Percentiles rank a stretch among this genome's conserved stretches.
These are phyloP conservation scores for Vigna unguiculata DNA, from an alignment of 306 rosid species.

Conservation along the genomic window DNA sequence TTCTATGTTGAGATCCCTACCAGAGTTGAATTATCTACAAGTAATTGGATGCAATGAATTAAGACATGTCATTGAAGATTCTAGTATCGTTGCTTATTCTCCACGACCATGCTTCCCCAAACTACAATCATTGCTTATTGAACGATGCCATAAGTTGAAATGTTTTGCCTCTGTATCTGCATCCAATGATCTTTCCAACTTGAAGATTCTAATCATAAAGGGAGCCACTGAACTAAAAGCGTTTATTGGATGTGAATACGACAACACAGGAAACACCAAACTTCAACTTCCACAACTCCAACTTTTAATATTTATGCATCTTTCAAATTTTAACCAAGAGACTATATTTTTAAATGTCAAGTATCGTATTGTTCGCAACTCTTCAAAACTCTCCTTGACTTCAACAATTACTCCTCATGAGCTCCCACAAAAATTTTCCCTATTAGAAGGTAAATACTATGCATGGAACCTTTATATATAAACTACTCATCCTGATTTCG, in stretches of 20 bases:
- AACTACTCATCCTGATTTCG: too few species aligned
- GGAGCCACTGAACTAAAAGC: not conserved
- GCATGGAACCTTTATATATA: too few species aligned
- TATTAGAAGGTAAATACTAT: not conserved
- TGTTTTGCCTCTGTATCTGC: not conserved
- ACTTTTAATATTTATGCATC: not conserved
- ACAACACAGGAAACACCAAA: not conserved
- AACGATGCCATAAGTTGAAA: not conserved
- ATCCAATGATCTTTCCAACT: not conserved
- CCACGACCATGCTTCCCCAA: not conserved
- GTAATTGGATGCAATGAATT: conserved; percentile 35
- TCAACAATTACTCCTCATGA: not conserved
- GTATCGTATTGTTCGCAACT: conserved; percentile 12
- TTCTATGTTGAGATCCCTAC: conserved; percentile 20
- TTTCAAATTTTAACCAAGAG: conserved; percentile 26
- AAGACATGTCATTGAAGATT: not conserved
- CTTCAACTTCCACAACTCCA: conserved; percentile 31
- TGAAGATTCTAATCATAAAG: not conserved
- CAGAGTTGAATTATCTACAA: too few species aligned
- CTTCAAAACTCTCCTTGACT: conserved; percentile 31
- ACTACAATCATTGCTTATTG: not conserved
- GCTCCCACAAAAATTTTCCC: too few species aligned
- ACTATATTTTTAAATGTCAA: not conserved
- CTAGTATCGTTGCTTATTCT: not conserved
- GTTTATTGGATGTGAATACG: not conserved